phyloP scores from a whole-genome alignment of 108 stramenopile species.

The Pelagomonas calceolata region DNA sequence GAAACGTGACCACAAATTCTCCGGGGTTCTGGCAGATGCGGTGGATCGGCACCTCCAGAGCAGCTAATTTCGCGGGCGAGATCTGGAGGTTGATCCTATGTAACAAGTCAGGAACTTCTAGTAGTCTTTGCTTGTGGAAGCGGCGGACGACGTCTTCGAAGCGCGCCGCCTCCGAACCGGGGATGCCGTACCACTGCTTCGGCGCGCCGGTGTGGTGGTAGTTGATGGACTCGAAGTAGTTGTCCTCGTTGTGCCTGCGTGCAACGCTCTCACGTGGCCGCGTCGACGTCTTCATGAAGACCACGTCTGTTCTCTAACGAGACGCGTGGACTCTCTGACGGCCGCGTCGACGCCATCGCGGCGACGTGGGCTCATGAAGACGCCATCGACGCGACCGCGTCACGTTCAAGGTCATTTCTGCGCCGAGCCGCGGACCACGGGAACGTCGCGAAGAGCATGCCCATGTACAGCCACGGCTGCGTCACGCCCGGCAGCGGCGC shows the following conservation, averaged over 20 bases:
- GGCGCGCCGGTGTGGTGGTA: constrained; percentile 90
- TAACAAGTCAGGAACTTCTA: constrained; percentile 76
- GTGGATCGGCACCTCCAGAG: constrained; percentile 77
- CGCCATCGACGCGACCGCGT: too few species aligned
- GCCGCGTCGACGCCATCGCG: too few species aligned
- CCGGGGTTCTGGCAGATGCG: constrained; percentile 76
- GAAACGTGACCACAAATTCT: constrained; percentile 87
- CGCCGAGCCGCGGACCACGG: too few species aligned
- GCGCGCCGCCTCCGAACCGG: constrained; percentile 62
- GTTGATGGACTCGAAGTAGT: constrained; percentile 95
- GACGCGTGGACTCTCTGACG: too few species aligned
- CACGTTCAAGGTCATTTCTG: too few species aligned
- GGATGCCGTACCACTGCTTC: constrained; percentile 95
- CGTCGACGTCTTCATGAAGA: too few species aligned
- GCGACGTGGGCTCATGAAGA: too few species aligned
- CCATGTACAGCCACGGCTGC: constrained; percentile 84
- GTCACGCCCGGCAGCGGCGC: constrained; percentile 90
- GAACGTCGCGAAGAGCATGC: constrained; percentile 86
- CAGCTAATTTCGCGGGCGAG: constrained; percentile 70
- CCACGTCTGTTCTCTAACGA: too few species aligned
- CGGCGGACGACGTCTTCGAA: constrained; percentile 31
- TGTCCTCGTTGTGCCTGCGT: constrained; percentile 99
- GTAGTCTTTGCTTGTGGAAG: constrained; percentile 71
- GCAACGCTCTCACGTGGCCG: too few species aligned
- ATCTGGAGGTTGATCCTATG: constrained; percentile 90